Evolutionary conservation across 495 filamentous ascomycete species (phyloP), one percentile per base, ranked within the genome.

Genomic region (Rostrohypoxylon terebratum): DNA sequence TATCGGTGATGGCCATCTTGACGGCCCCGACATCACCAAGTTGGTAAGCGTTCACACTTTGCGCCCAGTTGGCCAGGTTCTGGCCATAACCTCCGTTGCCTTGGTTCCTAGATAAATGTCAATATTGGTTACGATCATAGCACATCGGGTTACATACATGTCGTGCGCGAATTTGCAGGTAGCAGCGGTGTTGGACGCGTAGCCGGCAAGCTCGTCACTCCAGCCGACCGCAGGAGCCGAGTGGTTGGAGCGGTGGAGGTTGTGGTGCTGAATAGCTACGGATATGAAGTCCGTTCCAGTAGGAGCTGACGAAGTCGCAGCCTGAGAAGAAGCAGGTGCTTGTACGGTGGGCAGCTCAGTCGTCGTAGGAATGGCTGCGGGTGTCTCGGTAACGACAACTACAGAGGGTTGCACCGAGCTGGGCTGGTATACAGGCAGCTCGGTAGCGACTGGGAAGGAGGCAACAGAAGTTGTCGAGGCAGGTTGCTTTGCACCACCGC

Each of bases 231-330:
- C 86, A 14, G 78, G 74, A 36, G 89, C 88, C 20, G 91, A 92
- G 84, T 98, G 94, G 82, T 93, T 94, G 77, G 87, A 85, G 73
- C 96, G 94, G 80, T 94, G 92, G 44, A 90, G 69, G 83, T 98
- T 97, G 87, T 99, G 96, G 80, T 91, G 88, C 75, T 89, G 84
- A 42, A 94, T 76, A 14, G 87, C 80, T 4, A 77, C 68, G 47
- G 76, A 72, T 72, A 83, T 69, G 78, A 90, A 91, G 47, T 78
- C 67, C 10, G 33, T 34, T 20, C 59, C 45, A 1, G 55, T 4
- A 14, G 36, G 1, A 66, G 58, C 51, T 10, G 14, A 18, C 4
- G 59, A 33, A 21, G 59, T 23, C 1, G 65, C 4, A 21, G 51
- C 21, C 7, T 59, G 14, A 0, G 59, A 45, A 21, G 67, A 34